Base-by-base conservation (phyloP, 108 stramenopile species). In the Conticribra guillardii region DNA sequence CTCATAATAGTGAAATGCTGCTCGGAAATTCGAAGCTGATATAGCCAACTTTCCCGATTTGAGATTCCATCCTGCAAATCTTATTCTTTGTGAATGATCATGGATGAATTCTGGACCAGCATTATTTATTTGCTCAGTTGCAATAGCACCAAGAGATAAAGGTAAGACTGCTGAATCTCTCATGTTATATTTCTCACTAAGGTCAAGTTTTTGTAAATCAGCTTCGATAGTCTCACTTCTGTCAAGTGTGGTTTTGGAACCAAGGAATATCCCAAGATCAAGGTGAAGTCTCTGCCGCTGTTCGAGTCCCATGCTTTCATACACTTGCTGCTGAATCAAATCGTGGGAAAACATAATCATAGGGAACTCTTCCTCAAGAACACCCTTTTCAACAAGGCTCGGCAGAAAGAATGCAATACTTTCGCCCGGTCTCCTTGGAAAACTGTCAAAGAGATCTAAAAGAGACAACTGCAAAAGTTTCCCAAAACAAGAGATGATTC, bases 401-500 rank as follows among this genome's bases (percentile, higher is more conserved):
- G 23, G 17, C 17, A 69, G 54, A 5, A 32, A 19, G 24, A 37
- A 28, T 28, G 17, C 41, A 33, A 69, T 26, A 5, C 31, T 37
- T 3, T 14, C 22, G 0, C 16, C 16, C 3, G 3, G n/a, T 4
- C 4, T 18, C 28, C 17, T 17, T 3, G 23, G 41, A 16, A 1
- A 61, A 9, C 15, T 29, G 32, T 28, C 34, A 19, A 69, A 5
- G 26, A 37, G 45, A 18, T 26, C 16, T 2, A 69, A 0, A 18
- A 54, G 4, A 24, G 56, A 69, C 8, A 33, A 27, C 14, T 57
- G 18, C 4, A 31, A 24, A 41, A 57, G 67, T 0, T 45, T 57
- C 17, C 67, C 67, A 58, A 69, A 69, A 44, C 67, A 69, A 32
- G 67, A 69, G 1, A 69, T 3, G 32, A 58, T 37, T n/a, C 56